Evolutionary conservation across 345 rosid genomes (phyloP).

Genomic region (Iberis pinnata): DNA sequence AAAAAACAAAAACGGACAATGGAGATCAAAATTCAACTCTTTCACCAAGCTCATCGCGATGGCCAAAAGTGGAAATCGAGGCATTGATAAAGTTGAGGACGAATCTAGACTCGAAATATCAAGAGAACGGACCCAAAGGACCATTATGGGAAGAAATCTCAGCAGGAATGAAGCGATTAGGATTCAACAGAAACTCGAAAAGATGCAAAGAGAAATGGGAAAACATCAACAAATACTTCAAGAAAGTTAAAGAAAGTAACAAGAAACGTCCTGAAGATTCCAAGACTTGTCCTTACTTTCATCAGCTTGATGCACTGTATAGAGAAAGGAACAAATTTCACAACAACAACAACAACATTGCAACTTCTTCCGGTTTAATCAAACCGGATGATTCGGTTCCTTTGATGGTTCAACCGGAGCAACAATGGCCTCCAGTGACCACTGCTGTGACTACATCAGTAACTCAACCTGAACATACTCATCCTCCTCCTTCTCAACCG

Average conservation of each 20-base stretch:
- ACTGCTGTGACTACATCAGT: not conserved
- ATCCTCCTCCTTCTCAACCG: constrained; percentile 6
- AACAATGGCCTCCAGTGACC: constrained; percentile 57
- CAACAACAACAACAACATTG: constrained; percentile 9
- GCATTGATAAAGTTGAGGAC: constrained; percentile 45
- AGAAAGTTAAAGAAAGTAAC: constrained; percentile 74
- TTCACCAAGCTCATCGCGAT: constrained; percentile 38
- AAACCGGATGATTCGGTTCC: constrained; percentile 47
- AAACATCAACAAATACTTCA: constrained; percentile 74
- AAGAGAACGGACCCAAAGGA: constrained; percentile 59
- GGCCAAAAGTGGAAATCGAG: constrained; percentile 49
- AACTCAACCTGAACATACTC: not conserved
- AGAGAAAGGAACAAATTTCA: constrained; percentile 42
- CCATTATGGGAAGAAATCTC: constrained; percentile 76
- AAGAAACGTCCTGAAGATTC: constrained; percentile 68
- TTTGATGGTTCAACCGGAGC: constrained; percentile 60
- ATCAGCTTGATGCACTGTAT: constrained; percentile 61
- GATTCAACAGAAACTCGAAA: constrained; percentile 60
- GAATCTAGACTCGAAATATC: constrained; percentile 37
- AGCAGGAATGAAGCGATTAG: constrained; percentile 49
- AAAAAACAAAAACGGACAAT: constrained; percentile 23
- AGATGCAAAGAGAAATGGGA: constrained; percentile 87
- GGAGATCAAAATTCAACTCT: constrained; percentile 30
- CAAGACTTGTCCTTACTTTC: constrained; percentile 73
- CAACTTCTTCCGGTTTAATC: constrained; percentile 28